Percentiles rank a stretch among this genome's conserved stretches.
Conservation (phyloP, 805 yeast genomes). For the Komagataella pastoris region DNA sequence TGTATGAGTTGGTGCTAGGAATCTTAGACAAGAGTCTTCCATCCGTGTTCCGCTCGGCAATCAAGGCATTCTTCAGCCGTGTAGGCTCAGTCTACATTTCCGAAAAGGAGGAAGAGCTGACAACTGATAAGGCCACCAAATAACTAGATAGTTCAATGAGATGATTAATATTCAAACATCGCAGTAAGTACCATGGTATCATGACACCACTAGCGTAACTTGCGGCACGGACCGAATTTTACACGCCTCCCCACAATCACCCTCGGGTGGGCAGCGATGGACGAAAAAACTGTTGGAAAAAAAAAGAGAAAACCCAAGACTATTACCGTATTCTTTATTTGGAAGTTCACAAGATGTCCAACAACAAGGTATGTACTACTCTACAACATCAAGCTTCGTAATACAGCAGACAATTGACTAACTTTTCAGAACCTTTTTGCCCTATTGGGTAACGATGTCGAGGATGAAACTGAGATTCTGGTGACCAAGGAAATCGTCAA, state of each 20-base stretch:
- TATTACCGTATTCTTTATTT: background rate
- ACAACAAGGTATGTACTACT: constrained; percentile 14
- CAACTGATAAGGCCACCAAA: background rate
- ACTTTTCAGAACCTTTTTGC: constrained; percentile 56
- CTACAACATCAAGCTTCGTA: background rate
- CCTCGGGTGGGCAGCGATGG: constrained; percentile 5
- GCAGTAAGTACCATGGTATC: background rate
- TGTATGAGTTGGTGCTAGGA: constrained; percentile 45
- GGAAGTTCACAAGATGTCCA: constrained; percentile 7
- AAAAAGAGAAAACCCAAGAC: background rate
- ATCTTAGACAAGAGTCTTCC: constrained; percentile 50
- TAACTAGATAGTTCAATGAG: background rate
- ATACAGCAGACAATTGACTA: background rate
- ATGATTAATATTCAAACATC: background rate
- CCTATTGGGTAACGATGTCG: constrained; percentile 82
- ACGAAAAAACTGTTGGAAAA: background rate
- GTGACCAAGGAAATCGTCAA: constrained; percentile 68
- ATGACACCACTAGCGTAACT: background rate
- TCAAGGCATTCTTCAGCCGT: constrained; percentile 42
- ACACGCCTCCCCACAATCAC: background rate
- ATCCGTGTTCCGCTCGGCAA: constrained; percentile 45
- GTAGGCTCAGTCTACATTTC: constrained; percentile 27
- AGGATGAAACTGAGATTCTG: constrained; percentile 51
- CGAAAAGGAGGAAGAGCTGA: constrained; percentile 4
- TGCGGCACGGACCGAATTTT: background rate